Evolutionary conservation across 768 basidiomycete species (phyloP).

Genomic region (Galerina marginata): DNA sequence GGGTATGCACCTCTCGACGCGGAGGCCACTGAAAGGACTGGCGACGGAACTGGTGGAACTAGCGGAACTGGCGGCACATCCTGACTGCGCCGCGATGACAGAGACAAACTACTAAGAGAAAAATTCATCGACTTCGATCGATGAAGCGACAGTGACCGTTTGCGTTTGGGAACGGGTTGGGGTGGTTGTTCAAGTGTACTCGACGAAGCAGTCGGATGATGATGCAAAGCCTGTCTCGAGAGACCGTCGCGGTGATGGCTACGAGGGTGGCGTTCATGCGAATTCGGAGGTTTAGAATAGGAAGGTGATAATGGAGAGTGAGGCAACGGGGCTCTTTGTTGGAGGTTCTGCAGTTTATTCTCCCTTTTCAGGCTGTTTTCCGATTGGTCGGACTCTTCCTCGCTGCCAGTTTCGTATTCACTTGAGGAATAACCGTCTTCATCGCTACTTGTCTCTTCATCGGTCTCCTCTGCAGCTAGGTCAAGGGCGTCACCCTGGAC

Average conservation of each 20-base stretch:
- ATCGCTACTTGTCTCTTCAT: slow-evolving; percentile 45
- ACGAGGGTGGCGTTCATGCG: slow-evolving; percentile 9
- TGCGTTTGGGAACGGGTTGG: slow-evolving; percentile 27
- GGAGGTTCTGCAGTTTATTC: slow-evolving; percentile 5
- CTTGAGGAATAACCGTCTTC: slow-evolving; percentile 50
- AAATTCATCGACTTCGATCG: slow-evolving; percentile 51
- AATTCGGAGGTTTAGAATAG: not conserved
- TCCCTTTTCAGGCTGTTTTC: slow-evolving; percentile 31
- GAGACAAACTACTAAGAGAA: slow-evolving; percentile 26
- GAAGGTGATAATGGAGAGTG: slow-evolving; percentile 4
- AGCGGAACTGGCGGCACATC: slow-evolving; percentile 49
- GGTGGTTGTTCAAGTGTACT: slow-evolving; percentile 1
- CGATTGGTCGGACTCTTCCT: slow-evolving; percentile 38
- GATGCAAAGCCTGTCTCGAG: not conserved
- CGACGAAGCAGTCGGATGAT: not conserved
- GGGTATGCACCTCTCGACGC: slow-evolving; percentile 34
- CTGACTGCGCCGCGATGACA: slow-evolving; percentile 33
- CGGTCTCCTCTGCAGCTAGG: slow-evolving; percentile 74
- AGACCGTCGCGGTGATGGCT: not conserved
- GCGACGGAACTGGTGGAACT: no score
- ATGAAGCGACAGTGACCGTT: slow-evolving; percentile 52
- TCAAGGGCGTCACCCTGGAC: slow-evolving; percentile 82
- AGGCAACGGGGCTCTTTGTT: not conserved
- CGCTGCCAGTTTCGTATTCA: slow-evolving; percentile 43
- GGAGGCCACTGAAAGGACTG: slow-evolving; percentile 30